Conservation (phyloP, 495 filamentous ascomycete species). For the Entonaema liquescens region DNA sequence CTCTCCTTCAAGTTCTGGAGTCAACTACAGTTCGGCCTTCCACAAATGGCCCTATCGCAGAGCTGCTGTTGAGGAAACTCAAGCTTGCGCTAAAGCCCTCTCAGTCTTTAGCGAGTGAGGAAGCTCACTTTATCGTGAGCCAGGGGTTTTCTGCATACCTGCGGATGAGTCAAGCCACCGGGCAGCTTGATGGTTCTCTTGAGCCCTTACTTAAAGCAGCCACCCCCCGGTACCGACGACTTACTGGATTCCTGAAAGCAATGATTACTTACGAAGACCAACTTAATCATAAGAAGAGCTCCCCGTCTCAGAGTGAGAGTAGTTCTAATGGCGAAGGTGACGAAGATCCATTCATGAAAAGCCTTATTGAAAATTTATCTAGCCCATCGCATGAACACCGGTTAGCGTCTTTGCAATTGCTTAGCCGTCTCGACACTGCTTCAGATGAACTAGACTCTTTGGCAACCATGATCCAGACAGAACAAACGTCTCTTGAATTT, state of each 20-base stretch:
- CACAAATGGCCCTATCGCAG: slow-evolving; percentile 62
- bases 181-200: slow-evolving; percentile 61
- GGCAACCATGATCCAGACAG: slow-evolving; percentile 70
- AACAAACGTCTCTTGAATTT: slow-evolving; percentile 78
- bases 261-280: slow-evolving; percentile 66
- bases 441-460: slow-evolving; percentile 55
- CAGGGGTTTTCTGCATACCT: slow-evolving; percentile 65
- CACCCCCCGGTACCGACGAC: slow-evolving; percentile 67
- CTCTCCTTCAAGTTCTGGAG: slow-evolving; percentile 59
- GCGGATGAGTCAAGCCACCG: slow-evolving; percentile 57
- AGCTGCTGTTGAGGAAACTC: slow-evolving; percentile 63
- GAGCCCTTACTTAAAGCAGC: slow-evolving; percentile 67
- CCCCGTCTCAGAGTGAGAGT: slow-evolving; percentile 41
- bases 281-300: slow-evolving; percentile 50
- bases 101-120: slow-evolving; percentile 61
- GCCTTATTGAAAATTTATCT: slow-evolving; percentile 74
- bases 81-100: slow-evolving; percentile 66
- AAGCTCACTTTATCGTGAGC: slow-evolving; percentile 65
- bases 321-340: slow-evolving; percentile 54
- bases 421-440: slow-evolving; percentile 59
- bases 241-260: slow-evolving; percentile 73
- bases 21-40: slow-evolving; percentile 60
- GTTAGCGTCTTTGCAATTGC: slow-evolving; percentile 71
- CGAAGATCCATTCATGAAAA: slow-evolving; percentile 64
- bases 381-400: slow-evolving; percentile 76